Evolutionary conservation across 148 eudicot species (phyloP).

Genomic region (Cornus kousa): DNA sequence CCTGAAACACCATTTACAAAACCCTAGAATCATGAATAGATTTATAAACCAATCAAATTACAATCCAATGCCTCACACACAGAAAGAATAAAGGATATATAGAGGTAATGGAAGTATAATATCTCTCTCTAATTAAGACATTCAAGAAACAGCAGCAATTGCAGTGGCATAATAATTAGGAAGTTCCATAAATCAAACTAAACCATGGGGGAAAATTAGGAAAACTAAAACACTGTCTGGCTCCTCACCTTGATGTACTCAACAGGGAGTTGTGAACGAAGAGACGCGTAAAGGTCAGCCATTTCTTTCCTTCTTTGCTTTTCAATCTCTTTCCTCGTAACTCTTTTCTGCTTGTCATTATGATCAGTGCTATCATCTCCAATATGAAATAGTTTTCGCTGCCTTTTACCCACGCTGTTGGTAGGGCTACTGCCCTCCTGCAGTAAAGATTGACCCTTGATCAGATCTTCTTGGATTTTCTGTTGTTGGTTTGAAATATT

Average conservation of each 20-base stretch:
- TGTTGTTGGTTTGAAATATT: not conserved
- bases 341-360: constrained; percentile 15
- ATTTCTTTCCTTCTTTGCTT: constrained; percentile 77
- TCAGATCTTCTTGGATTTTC: constrained; percentile 16
- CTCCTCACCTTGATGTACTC: constrained; percentile 57
- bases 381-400: not conserved
- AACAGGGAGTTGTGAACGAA: constrained; percentile 62
- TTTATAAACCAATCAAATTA: not conserved
- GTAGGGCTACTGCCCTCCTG: not conserved
- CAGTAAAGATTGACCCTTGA: constrained; percentile 5
- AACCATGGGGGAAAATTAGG: not conserved
- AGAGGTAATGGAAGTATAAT: not conserved
- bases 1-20: constrained; percentile 28
- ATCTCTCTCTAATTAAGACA: not conserved
- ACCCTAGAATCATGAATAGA: not conserved
- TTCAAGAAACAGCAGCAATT: not conserved
- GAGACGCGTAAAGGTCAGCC: constrained; percentile 54
- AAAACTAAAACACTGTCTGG: not conserved
- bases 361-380: not conserved
- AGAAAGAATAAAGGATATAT: too few relatives aligned
- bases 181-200: too few relatives aligned
- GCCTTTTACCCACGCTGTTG: constrained; percentile 1
- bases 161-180: not conserved
- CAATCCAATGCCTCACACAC: not conserved
- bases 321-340: constrained; percentile 58